A percentile compares a stretch with the other conserved stretches of the same genome.
Conservation (phyloP, 192 early-diverging fungal genomes). For the Geosiphon pyriformis region DNA sequence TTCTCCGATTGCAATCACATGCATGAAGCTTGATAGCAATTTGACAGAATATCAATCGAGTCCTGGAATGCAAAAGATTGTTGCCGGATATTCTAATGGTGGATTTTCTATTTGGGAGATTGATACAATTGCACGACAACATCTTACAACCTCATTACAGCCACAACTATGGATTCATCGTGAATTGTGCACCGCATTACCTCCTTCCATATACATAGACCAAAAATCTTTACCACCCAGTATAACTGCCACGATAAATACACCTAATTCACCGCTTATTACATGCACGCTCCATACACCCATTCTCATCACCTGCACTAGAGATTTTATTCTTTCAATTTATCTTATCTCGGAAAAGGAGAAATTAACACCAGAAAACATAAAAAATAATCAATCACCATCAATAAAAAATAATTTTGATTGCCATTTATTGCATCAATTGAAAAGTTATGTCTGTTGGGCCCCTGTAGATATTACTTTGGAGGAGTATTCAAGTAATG, state of each 20-base stretch:
- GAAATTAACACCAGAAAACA: no score
- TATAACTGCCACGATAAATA: no score
- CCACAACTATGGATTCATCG: no score
- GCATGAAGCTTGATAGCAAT: constrained; percentile 25
- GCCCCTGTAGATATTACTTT: constrained; percentile 26
- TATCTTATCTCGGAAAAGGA: no score
- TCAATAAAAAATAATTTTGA: no score
- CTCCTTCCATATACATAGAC: no score
- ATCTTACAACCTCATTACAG: no score
- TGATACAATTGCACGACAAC: constrained; percentile 7
- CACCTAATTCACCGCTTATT: constrained; percentile 18
- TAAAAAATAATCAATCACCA: no score
- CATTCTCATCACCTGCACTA: constrained; percentile 30
- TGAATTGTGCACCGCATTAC: no score
- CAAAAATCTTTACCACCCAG: no score
- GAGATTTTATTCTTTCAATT: constrained; percentile 29
- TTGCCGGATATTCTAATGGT: constrained; percentile 35
- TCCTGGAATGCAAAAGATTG: constrained; percentile 23
- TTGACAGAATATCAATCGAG: constrained; percentile 1
- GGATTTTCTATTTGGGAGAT: constrained; percentile 33
- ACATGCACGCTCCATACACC: constrained; percentile 26
- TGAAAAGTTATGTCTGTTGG: constrained; percentile 31
- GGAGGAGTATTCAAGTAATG: constrained; percentile 13
- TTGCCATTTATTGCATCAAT: constrained; percentile 23
- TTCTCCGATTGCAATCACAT: constrained; percentile 16